Conservation (phyloP, 805 yeast species). For the Candida anglica region DNA sequence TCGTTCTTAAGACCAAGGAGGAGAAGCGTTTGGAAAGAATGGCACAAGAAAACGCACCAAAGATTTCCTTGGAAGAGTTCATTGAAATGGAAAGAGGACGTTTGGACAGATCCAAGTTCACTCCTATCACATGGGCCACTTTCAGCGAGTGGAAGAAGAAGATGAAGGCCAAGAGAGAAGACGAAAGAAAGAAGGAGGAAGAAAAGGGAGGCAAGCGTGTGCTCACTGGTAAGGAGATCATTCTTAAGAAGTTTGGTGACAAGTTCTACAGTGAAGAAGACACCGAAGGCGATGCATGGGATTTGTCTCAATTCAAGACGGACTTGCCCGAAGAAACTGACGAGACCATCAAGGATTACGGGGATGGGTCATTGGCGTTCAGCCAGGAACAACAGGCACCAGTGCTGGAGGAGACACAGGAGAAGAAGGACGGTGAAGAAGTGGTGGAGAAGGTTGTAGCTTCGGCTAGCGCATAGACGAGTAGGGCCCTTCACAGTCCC, state of each 20-base stretch:
- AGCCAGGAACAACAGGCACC: background rate
- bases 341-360: slow-evolving; percentile 61
- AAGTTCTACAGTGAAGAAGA: slow-evolving; percentile 50
- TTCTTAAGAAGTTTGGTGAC: slow-evolving; percentile 56
- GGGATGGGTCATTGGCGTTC: slow-evolving; percentile 48
- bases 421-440: background rate
- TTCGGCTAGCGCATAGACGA: too few relatives aligned
- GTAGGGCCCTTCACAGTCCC: too few relatives aligned
- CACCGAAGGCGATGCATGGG: slow-evolving; percentile 49
- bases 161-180: slow-evolving; percentile 55
- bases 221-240: slow-evolving; percentile 66
- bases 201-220: slow-evolving; percentile 40
- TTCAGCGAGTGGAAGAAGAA: slow-evolving; percentile 80
- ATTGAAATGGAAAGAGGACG: slow-evolving; percentile 88
- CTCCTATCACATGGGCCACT: slow-evolving; percentile 82
- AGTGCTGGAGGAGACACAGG: background rate
- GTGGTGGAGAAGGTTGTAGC: background rate
- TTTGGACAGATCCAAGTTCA: slow-evolving; percentile 67
- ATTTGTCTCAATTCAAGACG: slow-evolving; percentile 54
- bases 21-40: slow-evolving; percentile 85
- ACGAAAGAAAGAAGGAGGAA: slow-evolving; percentile 29
- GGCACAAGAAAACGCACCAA: slow-evolving; percentile 80
- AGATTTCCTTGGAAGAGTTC: slow-evolving; percentile 92
- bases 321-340: slow-evolving; percentile 49
- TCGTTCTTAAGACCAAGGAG: slow-evolving; percentile 93